Conservation (phyloP, 2,329 filamentous ascomycete species). For the Paraphoma chrysanthemicola region DNA sequence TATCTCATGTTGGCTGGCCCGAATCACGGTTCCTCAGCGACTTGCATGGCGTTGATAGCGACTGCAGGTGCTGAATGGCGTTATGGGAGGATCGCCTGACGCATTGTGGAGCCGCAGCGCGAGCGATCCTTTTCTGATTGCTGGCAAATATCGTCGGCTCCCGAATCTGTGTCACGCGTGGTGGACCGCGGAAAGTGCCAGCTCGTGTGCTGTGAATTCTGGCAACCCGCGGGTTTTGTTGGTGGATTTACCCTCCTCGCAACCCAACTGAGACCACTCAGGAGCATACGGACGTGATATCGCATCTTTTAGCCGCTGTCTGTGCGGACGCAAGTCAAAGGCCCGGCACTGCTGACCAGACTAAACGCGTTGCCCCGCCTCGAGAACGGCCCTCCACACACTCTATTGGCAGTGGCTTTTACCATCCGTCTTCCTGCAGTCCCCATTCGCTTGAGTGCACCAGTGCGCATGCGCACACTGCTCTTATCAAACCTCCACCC, state of each 20-base stretch:
- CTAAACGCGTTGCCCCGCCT: slow-evolving; percentile 13
- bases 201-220: not conserved
- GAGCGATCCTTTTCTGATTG: slow-evolving; percentile 7
- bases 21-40: slow-evolving; percentile 7
- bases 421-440: slow-evolving; percentile 18
- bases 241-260: slow-evolving; percentile 5
- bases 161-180: slow-evolving; percentile 20
- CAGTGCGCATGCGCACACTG: slow-evolving; percentile 14
- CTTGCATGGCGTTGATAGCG: slow-evolving; percentile 17
- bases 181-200: not conserved
- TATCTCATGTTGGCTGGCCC: slow-evolving; percentile 13
- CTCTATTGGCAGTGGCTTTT: slow-evolving; percentile 16
- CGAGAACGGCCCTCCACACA: slow-evolving; percentile 12
- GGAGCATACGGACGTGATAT: slow-evolving; percentile 14
- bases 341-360: slow-evolving; percentile 10
- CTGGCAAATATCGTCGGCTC: slow-evolving; percentile 22
- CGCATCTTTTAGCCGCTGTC: slow-evolving; percentile 34
- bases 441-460: slow-evolving; percentile 21
- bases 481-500: slow-evolving; percentile 39
- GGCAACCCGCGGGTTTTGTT: not conserved
- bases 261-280: not conserved
- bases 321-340: slow-evolving; percentile 6
- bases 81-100: slow-evolving; percentile 9
- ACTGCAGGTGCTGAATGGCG: slow-evolving; percentile 12
- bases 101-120: slow-evolving; percentile 10